A percentile compares a stretch with the other conserved stretches of the same genome.
Conservation (phyloP, 192 early-diverging fungal genomes). For the Glomus cerebriforme region DNA sequence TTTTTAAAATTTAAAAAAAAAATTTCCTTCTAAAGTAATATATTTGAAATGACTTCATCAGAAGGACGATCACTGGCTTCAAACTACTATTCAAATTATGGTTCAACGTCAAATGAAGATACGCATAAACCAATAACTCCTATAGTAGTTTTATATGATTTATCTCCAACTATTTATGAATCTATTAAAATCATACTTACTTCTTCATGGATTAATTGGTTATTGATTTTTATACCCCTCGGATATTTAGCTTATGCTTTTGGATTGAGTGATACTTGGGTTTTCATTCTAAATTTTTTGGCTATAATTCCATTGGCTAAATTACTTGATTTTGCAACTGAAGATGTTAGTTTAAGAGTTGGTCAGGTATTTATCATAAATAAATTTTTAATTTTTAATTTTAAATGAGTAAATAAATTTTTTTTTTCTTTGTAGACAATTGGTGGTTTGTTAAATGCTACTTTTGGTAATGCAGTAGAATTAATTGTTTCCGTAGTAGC, state of each 20-base stretch:
- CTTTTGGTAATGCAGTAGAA: slow-evolving; percentile 86
- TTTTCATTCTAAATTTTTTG: slow-evolving; percentile 87
- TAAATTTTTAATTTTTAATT: background rate
- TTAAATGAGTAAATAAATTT: too few species aligned
- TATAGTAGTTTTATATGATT: too few species aligned
- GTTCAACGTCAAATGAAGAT: too few species aligned
- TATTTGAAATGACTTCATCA: too few species aligned
- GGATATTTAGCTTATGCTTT: slow-evolving; percentile 67
- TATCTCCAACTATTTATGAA: background rate
- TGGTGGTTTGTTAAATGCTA: slow-evolving; percentile 69
- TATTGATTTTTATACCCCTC: slow-evolving; percentile 78
- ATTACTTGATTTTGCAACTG: slow-evolving; percentile 43
- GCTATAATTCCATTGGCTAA: slow-evolving; percentile 92
- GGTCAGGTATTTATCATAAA: slow-evolving; percentile 44
- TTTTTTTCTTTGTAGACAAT: background rate
- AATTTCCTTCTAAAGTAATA: too few species aligned
- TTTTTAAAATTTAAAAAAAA: too few species aligned
- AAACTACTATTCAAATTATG: too few species aligned
- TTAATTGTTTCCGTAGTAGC: slow-evolving; percentile 83
- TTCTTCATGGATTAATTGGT: slow-evolving; percentile 60
- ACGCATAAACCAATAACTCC: too few species aligned
- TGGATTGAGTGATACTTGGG: slow-evolving; percentile 64
- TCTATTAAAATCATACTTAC: background rate
- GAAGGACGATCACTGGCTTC: too few species aligned
- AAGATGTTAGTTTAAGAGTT: slow-evolving; percentile 46